These are phyloP conservation scores for Boechera retrofracta DNA, from an alignment of 345 rosid species.

Conservation along the genomic window DNA sequence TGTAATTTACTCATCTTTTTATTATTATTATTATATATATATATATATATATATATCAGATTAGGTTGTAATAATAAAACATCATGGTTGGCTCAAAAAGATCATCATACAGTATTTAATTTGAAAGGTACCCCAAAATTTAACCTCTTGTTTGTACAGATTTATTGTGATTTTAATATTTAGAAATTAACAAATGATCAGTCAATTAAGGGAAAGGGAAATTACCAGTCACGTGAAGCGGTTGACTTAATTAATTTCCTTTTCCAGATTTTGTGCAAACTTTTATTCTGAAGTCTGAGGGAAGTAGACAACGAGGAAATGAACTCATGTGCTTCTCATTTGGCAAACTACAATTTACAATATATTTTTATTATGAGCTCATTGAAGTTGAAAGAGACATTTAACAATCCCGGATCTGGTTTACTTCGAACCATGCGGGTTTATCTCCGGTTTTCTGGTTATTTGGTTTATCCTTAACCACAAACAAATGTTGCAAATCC, in stretches of 20 bases:
- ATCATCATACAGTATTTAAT: not conserved
- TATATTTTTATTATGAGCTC: not conserved
- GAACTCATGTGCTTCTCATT: slow-evolving; percentile 18
- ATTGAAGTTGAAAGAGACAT: not conserved
- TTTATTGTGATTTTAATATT: no score
- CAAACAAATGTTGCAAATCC: not conserved
- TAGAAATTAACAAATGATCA: no score
- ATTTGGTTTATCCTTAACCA: slow-evolving; percentile 19
- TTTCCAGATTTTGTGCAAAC: slow-evolving; percentile 19
- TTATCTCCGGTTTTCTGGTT: slow-evolving; percentile 9
- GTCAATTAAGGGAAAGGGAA: not conserved
- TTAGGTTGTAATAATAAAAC: slow-evolving; percentile 15
- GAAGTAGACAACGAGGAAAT: slow-evolving; percentile 10
- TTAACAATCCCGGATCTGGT: slow-evolving; percentile 15
- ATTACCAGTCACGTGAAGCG: slow-evolving; percentile 35
- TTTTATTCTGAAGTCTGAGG: not conserved
- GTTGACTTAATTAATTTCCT: slow-evolving; percentile 33
- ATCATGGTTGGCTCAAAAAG: not conserved
- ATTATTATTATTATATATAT: not conserved
- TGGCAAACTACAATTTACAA: not conserved
- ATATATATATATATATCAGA: no score
- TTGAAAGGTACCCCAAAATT: no score
- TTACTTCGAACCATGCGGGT: slow-evolving; percentile 6
- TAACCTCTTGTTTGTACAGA: no score
- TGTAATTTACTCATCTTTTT: slow-evolving; percentile 12